A percentile compares a stretch with the other conserved stretches of the same genome.
phyloP scores from a whole-genome alignment of 805 yeast species.

The Schizosaccharomyces lindneri region DNA sequence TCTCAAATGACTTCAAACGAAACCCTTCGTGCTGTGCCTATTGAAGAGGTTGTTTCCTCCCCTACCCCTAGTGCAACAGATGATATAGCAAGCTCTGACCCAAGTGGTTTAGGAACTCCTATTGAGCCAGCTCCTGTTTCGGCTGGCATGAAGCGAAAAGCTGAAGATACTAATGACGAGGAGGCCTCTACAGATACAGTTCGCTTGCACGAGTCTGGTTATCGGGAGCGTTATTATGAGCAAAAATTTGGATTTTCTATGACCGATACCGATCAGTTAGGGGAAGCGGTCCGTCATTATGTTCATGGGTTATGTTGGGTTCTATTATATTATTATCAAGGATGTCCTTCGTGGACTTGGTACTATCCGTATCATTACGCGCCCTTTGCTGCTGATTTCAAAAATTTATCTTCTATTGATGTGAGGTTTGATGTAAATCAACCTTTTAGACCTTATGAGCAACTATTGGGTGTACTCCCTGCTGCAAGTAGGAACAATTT shows the following conservation, averaged over 20 bases:
- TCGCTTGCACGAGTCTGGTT: conserved; percentile 69
- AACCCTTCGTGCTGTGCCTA: background rate
- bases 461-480: conserved; percentile 81
- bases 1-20: background rate
- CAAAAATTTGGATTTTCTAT: conserved; percentile 36
- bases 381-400: conserved; percentile 82
- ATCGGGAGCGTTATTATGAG: conserved; percentile 53
- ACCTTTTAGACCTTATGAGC: conserved; percentile 81
- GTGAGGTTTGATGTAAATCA: conserved; percentile 39
- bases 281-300: conserved; percentile 42
- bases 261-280: conserved; percentile 31
- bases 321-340: conserved; percentile 76
- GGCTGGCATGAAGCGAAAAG: conserved; percentile 5
- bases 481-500: conserved; percentile 75
- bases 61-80: background rate
- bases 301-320: conserved; percentile 97
- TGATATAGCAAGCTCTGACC: background rate
- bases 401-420: conserved; percentile 20
- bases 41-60: background rate
- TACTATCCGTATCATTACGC: conserved; percentile 93
- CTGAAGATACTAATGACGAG: conserved; percentile 9
- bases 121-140: conserved; percentile 6
- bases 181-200: conserved; percentile 20
- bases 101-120: conserved; percentile 4
- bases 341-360: conserved; percentile 98